phyloP scores from a whole-genome alignment of 192 early-diverging fungal species.

The Lobosporangium transversale region DNA sequence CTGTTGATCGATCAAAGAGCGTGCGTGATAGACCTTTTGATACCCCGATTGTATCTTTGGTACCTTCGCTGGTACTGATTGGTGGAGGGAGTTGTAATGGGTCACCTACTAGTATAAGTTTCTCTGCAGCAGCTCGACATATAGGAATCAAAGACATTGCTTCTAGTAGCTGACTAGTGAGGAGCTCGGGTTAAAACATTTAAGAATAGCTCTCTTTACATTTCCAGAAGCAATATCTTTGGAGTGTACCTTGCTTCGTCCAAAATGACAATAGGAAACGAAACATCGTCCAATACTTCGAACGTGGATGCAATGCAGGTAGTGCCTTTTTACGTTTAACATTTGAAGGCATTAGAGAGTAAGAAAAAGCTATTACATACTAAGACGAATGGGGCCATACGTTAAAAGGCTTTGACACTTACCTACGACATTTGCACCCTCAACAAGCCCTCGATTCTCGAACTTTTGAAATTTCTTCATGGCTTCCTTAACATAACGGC shows the following conservation, averaged over 20 bases:
- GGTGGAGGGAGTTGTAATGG: conserved; percentile 91
- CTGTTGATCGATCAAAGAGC: conserved; percentile 79
- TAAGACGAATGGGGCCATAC: no score
- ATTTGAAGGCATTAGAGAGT: no score
- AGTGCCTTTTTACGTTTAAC: conserved; percentile 69
- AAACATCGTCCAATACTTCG: conserved; percentile 67
- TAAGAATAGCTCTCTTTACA: no score
- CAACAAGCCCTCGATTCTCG: conserved; percentile 61
- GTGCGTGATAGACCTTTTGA: conserved; percentile 80
- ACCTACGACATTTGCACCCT: conserved; percentile 65
- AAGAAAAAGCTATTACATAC: no score
- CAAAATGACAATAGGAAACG: conserved; percentile 78
- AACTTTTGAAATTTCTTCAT: conserved; percentile 63
- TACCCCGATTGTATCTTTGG: conserved; percentile 40
- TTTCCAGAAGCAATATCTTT: no score
- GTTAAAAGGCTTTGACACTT: conserved; percentile 20
- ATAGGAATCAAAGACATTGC: conserved; percentile 89
- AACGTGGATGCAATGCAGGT: conserved; percentile 86
- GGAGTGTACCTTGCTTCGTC: conserved; percentile 76
- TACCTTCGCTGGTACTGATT: conserved; percentile 62
- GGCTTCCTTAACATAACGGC: conserved; percentile 57
- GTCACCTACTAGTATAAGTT: conserved; percentile 87
- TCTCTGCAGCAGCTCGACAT: conserved; percentile 63
- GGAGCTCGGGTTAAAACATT: not conserved
- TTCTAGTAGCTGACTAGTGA: conserved; percentile 87